These are phyloP conservation scores for Gossypium turneri DNA, from an alignment of 345 rosid genomes.

Conservation along the genomic window DNA sequence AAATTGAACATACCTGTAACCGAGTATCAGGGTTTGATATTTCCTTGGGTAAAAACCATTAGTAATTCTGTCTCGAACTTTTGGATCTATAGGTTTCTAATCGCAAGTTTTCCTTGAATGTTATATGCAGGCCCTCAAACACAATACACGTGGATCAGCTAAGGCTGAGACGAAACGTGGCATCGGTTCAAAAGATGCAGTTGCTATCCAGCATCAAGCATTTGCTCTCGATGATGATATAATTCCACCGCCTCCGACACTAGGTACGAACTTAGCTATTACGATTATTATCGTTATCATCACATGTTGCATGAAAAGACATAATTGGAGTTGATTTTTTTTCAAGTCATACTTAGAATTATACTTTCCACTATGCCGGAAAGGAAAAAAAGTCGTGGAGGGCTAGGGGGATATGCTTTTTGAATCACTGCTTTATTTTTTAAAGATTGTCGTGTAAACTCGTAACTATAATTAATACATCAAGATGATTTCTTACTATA, in stretches of 20 bases:
- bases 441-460: too few relatives aligned
- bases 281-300: neutral
- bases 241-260: conserved; percentile 47
- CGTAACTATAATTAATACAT: too few relatives aligned
- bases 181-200: conserved; percentile 15
- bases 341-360: neutral
- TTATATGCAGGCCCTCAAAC: conserved; percentile 29
- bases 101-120: neutral
- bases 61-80: neutral
- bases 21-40: neutral
- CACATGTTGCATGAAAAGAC: neutral
- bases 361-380: too few relatives aligned
- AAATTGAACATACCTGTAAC: neutral
- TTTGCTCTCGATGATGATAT: conserved; percentile 19
- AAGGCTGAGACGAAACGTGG: conserved; percentile 17
- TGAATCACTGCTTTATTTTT: too few relatives aligned
- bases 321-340: neutral
- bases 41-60: neutral
- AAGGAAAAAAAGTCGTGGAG: too few relatives aligned
- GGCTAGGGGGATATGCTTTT: too few relatives aligned
- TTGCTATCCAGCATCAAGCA: conserved; percentile 16
- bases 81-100: neutral
- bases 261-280: conserved; percentile 41
- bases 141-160: conserved; percentile 7
- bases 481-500: too few relatives aligned